Conservation (phyloP, 2,329 filamentous ascomycete genomes). For the Emericellopsis atlantica region DNA sequence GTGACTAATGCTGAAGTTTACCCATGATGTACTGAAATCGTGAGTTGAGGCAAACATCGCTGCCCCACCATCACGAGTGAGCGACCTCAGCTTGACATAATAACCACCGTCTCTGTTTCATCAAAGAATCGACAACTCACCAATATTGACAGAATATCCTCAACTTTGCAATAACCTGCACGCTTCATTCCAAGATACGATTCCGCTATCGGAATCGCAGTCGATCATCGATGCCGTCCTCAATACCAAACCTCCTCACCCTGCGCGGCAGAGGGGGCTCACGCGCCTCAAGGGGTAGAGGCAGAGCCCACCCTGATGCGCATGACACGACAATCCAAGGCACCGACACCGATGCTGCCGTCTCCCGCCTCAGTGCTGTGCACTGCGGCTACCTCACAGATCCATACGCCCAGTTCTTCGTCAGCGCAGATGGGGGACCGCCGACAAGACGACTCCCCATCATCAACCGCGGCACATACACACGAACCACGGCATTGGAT, state of each 20-base stretch:
- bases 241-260: slow-evolving; percentile 68
- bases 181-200: too few relatives aligned
- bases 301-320: slow-evolving; percentile 17
- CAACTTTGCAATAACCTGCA: too few relatives aligned
- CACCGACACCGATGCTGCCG: slow-evolving; percentile 84
- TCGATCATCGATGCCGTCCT: slow-evolving; percentile 15
- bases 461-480: slow-evolving; percentile 97
- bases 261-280: slow-evolving; percentile 29
- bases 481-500: slow-evolving; percentile 76
- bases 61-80: too few relatives aligned
- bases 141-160: too few relatives aligned
- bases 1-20: too few relatives aligned
- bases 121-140: too few relatives aligned
- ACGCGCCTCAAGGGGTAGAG: slow-evolving; percentile 28
- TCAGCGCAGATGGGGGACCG: slow-evolving; percentile 31
- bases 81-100: too few relatives aligned
- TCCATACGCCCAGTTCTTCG: slow-evolving; percentile 61
- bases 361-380: slow-evolving; percentile 81
- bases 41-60: too few relatives aligned
- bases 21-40: too few relatives aligned
- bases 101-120: too few relatives aligned
- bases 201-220: too few relatives aligned
- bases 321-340: slow-evolving; percentile 71
- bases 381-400: slow-evolving; percentile 76
- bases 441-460: slow-evolving; percentile 64